Conservation (phyloP, 768 basidiomycete species). For the Butyriboletus loyo region DNA sequence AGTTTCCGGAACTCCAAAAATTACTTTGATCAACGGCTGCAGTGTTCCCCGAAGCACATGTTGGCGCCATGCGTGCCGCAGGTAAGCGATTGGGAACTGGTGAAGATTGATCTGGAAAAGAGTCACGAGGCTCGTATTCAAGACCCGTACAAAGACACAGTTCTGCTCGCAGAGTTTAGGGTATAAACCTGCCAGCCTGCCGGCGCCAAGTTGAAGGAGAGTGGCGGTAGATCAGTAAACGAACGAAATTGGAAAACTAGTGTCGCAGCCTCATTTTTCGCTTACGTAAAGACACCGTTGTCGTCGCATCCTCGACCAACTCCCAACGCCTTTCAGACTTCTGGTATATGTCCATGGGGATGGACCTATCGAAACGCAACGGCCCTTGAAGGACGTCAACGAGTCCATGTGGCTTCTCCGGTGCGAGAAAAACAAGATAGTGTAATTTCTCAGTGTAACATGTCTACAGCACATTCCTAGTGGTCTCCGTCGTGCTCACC, state of each 20-base stretch:
- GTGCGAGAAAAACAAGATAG: not conserved
- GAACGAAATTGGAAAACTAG: not conserved
- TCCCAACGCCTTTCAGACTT: too few relatives aligned
- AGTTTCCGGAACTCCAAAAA: conserved; percentile 56
- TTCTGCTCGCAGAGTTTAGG: not conserved
- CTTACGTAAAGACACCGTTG: not conserved
- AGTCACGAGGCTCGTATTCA: not conserved
- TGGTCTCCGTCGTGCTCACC: not conserved
- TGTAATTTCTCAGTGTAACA: not conserved
- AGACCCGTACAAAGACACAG: conserved; percentile 6
- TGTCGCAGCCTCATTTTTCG: not conserved
- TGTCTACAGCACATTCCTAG: conserved; percentile 4
- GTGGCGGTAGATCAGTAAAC: not conserved
- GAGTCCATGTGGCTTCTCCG: not conserved
- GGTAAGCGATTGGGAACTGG: not conserved
- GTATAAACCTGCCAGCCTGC: conserved; percentile 8
- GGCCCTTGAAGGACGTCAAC: not conserved
- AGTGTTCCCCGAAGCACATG: conserved; percentile 54
- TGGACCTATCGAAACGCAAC: too few relatives aligned
- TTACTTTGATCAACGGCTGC: conserved; percentile 51
- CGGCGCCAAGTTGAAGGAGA: not conserved
- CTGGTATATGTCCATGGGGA: too few relatives aligned
- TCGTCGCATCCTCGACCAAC: too few relatives aligned
- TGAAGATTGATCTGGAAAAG: not conserved
- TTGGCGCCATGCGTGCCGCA: conserved; percentile 19